Conservation (phyloP, 2,329 filamentous ascomycete species). For the Fusarium chlamydosporum region DNA sequence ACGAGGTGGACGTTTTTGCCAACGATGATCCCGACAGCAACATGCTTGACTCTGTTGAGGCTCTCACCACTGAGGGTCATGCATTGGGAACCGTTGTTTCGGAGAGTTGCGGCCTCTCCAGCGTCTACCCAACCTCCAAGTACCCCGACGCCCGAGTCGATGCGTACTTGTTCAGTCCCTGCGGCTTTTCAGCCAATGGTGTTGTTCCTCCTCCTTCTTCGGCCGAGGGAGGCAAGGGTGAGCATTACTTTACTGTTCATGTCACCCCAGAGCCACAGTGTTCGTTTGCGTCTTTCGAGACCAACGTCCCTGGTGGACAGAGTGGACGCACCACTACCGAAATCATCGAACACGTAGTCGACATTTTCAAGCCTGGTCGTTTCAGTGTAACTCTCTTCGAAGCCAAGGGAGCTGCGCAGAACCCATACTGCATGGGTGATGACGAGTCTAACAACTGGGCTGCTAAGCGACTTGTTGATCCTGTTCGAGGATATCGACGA, state of each 20-base stretch:
- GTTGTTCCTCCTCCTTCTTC: constrained; percentile 82
- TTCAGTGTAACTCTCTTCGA: constrained; percentile 98
- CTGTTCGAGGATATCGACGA: constrained; percentile 86
- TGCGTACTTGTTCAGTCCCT: constrained; percentile 95
- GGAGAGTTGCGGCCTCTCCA: constrained; percentile 87
- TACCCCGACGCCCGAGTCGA: constrained; percentile 96
- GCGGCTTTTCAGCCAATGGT: constrained; percentile 96
- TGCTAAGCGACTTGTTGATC: constrained; percentile 74
- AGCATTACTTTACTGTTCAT: constrained; percentile 98
- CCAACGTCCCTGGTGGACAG: constrained; percentile 92
- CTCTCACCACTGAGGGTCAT: constrained; percentile 92
- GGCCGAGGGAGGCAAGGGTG: constrained; percentile 64
- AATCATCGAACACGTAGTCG: constrained; percentile 92
- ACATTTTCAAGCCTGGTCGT: constrained; percentile 96
- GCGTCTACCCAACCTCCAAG: constrained; percentile 86
- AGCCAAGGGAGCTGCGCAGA: constrained; percentile 74
- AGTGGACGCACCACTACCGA: constrained; percentile 90
- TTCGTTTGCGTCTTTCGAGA: constrained; percentile 98
- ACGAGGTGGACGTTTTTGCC: constrained; percentile 86
- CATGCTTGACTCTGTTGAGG: constrained; percentile 73
- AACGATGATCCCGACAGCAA: constrained; percentile 72
- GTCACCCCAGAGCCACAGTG: constrained; percentile 97
- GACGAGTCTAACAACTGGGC: constrained; percentile 57
- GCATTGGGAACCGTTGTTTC: constrained; percentile 93
- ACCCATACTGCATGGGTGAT: constrained; percentile 59